Base-by-base conservation (phyloP, 352 stramenopile genomes). In the Vaucheria bursata region DNA sequence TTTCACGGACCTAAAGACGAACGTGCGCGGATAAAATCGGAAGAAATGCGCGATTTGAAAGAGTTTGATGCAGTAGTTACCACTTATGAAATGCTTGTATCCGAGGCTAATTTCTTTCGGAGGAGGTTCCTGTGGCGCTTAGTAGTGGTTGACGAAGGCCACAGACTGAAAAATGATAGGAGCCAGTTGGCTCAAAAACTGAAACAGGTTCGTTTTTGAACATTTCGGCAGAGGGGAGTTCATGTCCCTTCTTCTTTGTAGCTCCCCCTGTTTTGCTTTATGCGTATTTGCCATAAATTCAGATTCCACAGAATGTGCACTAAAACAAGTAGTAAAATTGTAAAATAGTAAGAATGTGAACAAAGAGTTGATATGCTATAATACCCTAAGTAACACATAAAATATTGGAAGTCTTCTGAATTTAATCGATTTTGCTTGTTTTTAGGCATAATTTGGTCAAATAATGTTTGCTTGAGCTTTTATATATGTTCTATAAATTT, bases 141-240 rank as follows among this genome's bases (percentile, higher is more conserved):
- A 94, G 82, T 99, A 71, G 90, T 99, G 33, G 98, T 99, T 81
- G 95, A 98, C 82, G 95, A 98, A 87, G 95, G 92, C 6, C 96
- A 99, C 80, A 88, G 93, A 50, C 88, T 97, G 45, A 97, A 97
- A 36, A 97, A 96, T 85, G 90, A 93, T 33, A 87, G 85, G 59
- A 83, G 65, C 50, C 90, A 95, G 80, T 94, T 96, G 71, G 92
- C 71, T 34, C 65, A 85, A 53, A 85, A 85, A 31, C 80, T 85
- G 40, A 81, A 81, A 53, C 37, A 77, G 68, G 75, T 49, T 25
- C 65, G 53, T 8, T 8, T n/a, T n/a, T n/a, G n/a, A n/a, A 59
- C 18, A 18, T n/a, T 18, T n/a, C 18, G 18, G 18, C 18, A 29
- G 45, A 29, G 45, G 45, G 45, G 45, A 59, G 45, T 59, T n/a